Evolutionary conservation across 306 rosid genomes (phyloP).

Genomic region (Medicago ruthenica): DNA sequence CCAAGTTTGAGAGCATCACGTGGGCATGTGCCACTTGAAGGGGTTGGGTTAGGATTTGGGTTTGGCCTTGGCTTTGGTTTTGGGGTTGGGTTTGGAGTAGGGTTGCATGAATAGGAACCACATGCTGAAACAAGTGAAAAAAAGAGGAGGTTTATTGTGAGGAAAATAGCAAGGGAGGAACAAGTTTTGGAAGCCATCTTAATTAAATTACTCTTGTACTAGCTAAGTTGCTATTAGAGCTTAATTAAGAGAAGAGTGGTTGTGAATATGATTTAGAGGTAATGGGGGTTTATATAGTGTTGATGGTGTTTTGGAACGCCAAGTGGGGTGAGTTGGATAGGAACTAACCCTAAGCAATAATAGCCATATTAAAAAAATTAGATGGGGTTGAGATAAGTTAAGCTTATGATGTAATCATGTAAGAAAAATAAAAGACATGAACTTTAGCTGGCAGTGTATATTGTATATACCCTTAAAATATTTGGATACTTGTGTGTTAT

Average conservation of each 20-base stretch:
- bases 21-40: slow-evolving; percentile 56
- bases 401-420: slow-evolving; percentile 41
- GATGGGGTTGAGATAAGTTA: slow-evolving; percentile 10
- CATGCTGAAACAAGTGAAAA: slow-evolving; percentile 68
- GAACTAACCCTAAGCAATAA: slow-evolving; percentile 3
- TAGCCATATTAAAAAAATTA: background rate
- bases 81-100: slow-evolving; percentile 43
- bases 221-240: background rate
- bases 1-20: slow-evolving; percentile 74
- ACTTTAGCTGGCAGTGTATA: slow-evolving; percentile 57
- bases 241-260: slow-evolving; percentile 13
- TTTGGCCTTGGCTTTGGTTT: background rate
- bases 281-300: slow-evolving; percentile 27
- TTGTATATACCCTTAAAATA: background rate
- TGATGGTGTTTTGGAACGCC: background rate
- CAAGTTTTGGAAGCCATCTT: slow-evolving; percentile 64
- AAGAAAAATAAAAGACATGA: slow-evolving; percentile 3
- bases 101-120: slow-evolving; percentile 44
- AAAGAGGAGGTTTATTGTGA: slow-evolving; percentile 68
- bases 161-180: slow-evolving; percentile 62
- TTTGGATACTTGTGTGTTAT: slow-evolving; percentile 14
- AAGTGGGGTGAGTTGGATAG: slow-evolving; percentile 10
- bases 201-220: background rate
- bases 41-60: slow-evolving; percentile 7
- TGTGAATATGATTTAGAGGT: background rate